Evolutionary conservation across 176 grass and related monocot genomes (phyloP).

Genomic region (Zizania latifolia): DNA sequence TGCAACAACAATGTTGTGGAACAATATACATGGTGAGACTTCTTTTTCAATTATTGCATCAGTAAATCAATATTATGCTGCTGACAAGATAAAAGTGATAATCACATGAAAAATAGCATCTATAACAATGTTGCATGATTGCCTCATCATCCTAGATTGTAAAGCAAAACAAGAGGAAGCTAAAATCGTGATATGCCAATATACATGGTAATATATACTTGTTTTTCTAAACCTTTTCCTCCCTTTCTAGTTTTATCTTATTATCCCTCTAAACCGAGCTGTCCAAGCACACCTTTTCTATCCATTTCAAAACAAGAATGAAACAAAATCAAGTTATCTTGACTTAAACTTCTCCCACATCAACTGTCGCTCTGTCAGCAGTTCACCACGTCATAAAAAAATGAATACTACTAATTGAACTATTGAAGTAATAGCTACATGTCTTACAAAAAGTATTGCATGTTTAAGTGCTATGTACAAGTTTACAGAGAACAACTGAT

Average conservation of each 20-base stretch:
- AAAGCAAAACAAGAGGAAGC: not conserved
- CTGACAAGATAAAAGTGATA: not conserved
- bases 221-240: not conserved
- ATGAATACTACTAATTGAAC: not conserved
- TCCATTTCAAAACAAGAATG: not conserved
- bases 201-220: not conserved
- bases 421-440: not conserved
- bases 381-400: not conserved
- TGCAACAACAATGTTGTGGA: not conserved
- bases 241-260: not conserved
- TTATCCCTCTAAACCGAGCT: not conserved
- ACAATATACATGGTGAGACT: not conserved
- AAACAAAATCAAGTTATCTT: not conserved
- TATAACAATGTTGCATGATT: not conserved
- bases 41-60: not conserved
- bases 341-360: not conserved
- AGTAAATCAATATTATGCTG: not conserved
- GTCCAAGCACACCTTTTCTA: not conserved
- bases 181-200: not conserved
- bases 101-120: not conserved
- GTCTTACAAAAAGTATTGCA: not conserved
- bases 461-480: not conserved
- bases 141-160: not conserved
- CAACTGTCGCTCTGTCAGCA: not conserved
- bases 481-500: not conserved